Base-by-base conservation (phyloP, 1,139 yeast species). In the Yamadazyma atmosphaerica region DNA sequence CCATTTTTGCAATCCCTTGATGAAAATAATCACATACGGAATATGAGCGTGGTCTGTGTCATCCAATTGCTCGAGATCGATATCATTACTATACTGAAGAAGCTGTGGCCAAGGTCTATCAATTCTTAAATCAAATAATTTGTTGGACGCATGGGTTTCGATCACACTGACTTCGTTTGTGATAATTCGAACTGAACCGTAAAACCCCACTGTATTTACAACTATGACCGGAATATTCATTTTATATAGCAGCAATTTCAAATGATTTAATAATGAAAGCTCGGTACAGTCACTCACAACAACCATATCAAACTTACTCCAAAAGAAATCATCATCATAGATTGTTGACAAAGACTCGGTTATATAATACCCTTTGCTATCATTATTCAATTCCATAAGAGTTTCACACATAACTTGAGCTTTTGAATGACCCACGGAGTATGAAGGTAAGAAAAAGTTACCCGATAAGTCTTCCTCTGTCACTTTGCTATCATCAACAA, bases 31-130 rank as follows among this genome's bases (percentile, higher is more conserved):
- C 16, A 84, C 72, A 52, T 77, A 88, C 1, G 98, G 98, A 2
- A 88, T 74, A 50, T 84, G 83, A 0, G 87, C 78, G 42, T 80
- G 79, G 14, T 77, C 81, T 3, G 69, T 67, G 30, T 73, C 77
- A 36, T 69, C 72, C 42, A 83, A 47, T 0, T 46, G 32, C 2
- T 65, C 67, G 16, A 85, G 52, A 34, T 81, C 75, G 37, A 82
- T 64, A 1, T 74, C 58, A 40, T 78, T 75, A 8, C 79, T 72
- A 50, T 71, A 81, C 0, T 61, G 61, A 31, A 61, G 60, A n/a
- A 90, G 62, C 48, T 85, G 88, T 0, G 70, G 64, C 97, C 97
- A 92, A 1, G 95, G 92, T 3, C 55, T 46, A 43, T 83, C 84
- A 4, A 90, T 63, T 36, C 96, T 65, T 40, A 90, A 64, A 51